These are phyloP conservation scores for Tylopilus vinaceipallidus DNA, from an alignment of 768 basidiomycete genomes.

Conservation along the genomic window DNA sequence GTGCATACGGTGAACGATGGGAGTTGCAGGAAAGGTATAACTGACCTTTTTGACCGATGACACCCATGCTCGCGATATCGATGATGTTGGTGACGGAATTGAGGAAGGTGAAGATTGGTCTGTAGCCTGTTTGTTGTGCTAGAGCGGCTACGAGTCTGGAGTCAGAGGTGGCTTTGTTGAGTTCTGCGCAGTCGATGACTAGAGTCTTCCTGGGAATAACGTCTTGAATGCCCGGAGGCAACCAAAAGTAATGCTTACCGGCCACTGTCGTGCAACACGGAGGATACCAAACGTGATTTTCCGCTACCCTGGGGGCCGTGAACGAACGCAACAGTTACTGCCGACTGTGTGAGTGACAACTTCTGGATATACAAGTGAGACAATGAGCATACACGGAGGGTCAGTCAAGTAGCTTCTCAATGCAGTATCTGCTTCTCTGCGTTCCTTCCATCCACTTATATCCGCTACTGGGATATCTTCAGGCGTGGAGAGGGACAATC, in stretches of 20 bases:
- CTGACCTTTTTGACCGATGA: constrained; percentile 93
- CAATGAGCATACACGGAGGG: constrained; percentile 55
- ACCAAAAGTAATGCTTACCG: constrained; percentile 37
- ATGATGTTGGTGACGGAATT: constrained; percentile 79
- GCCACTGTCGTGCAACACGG: constrained; percentile 49
- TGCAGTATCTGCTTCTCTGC: constrained; percentile 69
- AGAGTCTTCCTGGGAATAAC: constrained; percentile 54
- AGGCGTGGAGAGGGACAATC: constrained; percentile 33
- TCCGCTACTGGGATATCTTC: constrained; percentile 16
- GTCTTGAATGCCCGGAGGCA: neutral
- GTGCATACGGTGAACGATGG: neutral
- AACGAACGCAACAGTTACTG: constrained; percentile 74
- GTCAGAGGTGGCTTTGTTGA: constrained; percentile 71
- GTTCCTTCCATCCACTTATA: constrained; percentile 77
- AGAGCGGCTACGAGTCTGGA: constrained; percentile 62
- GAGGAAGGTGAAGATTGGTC: constrained; percentile 84
- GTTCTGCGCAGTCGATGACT: constrained; percentile 78
- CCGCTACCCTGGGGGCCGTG: constrained; percentile 86
- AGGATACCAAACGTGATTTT: constrained; percentile 59
- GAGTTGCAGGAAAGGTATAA: neutral
- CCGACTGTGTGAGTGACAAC: constrained; percentile 7
- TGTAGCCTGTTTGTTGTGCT: constrained; percentile 84
- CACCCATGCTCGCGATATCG: constrained; percentile 86
- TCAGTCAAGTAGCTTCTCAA: constrained; percentile 75
- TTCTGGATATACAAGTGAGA: neutral